Percentiles rank a stretch among this genome's conserved stretches.
These are phyloP conservation scores for Apiotrichum gamsii DNA, from an alignment of 1,284 basidiomycete genomes.

Conservation along the genomic window DNA sequence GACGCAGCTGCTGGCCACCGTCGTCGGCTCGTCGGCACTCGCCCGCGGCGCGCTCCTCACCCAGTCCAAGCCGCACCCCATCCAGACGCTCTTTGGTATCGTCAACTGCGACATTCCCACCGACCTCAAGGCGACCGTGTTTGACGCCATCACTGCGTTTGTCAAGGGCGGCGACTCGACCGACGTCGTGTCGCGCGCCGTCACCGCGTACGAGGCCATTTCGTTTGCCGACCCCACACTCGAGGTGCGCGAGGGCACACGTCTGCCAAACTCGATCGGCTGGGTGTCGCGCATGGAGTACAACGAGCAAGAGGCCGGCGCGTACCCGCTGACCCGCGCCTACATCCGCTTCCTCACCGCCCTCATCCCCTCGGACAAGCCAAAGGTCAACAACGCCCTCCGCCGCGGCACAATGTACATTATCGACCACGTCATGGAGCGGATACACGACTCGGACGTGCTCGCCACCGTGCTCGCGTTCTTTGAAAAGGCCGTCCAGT, in stretches of 20 bases:
- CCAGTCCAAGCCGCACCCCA: slow-evolving; percentile 67
- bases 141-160: slow-evolving; percentile 79
- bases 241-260: slow-evolving; percentile 26
- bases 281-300: slow-evolving; percentile 55
- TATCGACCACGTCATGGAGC: slow-evolving; percentile 86
- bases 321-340: slow-evolving; percentile 80
- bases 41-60: slow-evolving; percentile 48
- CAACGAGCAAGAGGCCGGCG: slow-evolving; percentile 67
- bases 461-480: slow-evolving; percentile 79
- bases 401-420: slow-evolving; percentile 61
- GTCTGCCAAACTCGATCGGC: slow-evolving; percentile 32
- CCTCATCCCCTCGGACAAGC: slow-evolving; percentile 55
- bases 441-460: slow-evolving; percentile 83
- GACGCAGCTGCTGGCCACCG: slow-evolving; percentile 61
- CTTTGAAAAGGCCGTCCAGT: slow-evolving; percentile 72
- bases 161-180: slow-evolving; percentile 61
- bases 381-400: slow-evolving; percentile 53
- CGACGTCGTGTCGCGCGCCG: slow-evolving; percentile 66
- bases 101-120: slow-evolving; percentile 73
- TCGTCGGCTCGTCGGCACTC: slow-evolving; percentile 62
- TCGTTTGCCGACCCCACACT: slow-evolving; percentile 54
- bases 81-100: slow-evolving; percentile 70
- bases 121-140: slow-evolving; percentile 81
- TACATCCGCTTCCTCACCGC: slow-evolving; percentile 78
- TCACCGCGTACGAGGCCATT: slow-evolving; percentile 57